Base-by-base conservation (phyloP, 495 filamentous ascomycete genomes). In the Aspergillus biplanus region DNA sequence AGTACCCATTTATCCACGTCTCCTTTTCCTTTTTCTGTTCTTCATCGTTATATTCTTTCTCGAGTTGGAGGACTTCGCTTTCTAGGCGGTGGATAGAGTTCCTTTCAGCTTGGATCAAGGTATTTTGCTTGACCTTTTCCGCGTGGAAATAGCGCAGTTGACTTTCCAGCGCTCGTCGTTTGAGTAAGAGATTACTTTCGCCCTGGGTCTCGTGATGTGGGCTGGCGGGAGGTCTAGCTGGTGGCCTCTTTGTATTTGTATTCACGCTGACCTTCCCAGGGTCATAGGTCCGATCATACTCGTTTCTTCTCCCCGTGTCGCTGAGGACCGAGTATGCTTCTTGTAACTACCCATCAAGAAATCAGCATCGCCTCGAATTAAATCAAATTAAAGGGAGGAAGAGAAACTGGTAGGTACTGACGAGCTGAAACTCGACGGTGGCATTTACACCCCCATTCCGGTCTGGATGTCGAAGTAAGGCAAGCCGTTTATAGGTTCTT, bases 341-440 rank as follows among this genome's bases (percentile, higher is more conserved):
- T 27, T 50, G 47, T 27, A 50, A 18, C 47, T 50, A 50, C 5
- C 6, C 1, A 18, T 9, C 5, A 9, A 50, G 18, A 31, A 18
- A 18, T 50, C n/a, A 44, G 39, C 8, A 44, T 4, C 0, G 5
- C 11, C 39, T 12, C 7, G 21, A 44, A 9, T 5, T 44, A 44
- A 31, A 21, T 18, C 15, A 21, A 7, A 31, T 18, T 27, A 50
- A 5, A 9, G 16, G 15, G 27, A 4, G 15, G 9, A 8, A 27
- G 46, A 46, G 35, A 27, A 18, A n/a, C n/a, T n/a, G n/a, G 13
- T 18, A 27, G 54, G 18, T 21, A 56, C 52, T 18, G 21, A 57
- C 54, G 9, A 57, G 35, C 54, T 57, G 54, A n/a, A 57, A 57
- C 15, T 44, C 54, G 5, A 4, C 8, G 7, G 54, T 57, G 11